Conservation (phyloP, 352 stramenopile genomes). For the Sclerospora graminicola region DNA sequence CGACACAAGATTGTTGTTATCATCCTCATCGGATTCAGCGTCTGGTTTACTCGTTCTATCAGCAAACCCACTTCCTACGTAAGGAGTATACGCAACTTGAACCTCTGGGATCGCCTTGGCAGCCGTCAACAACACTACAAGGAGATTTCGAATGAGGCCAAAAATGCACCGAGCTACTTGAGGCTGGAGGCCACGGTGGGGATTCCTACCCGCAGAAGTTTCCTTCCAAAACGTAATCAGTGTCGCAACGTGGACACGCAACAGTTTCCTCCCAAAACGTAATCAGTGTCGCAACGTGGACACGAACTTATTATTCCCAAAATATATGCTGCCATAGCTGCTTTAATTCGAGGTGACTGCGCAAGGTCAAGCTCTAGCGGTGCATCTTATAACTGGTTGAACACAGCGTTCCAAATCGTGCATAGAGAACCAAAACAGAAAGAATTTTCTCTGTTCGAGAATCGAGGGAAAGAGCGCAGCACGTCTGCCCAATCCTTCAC, state of each 20-base stretch:
- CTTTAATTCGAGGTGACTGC: slow-evolving; percentile 24
- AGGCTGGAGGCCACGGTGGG: slow-evolving; percentile 60
- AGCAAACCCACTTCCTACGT: no score
- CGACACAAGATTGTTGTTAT: no score
- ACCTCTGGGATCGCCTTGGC: slow-evolving; percentile 15
- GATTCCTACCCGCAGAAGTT: slow-evolving; percentile 46
- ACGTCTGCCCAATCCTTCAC: slow-evolving; percentile 60
- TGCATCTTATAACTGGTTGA: slow-evolving; percentile 71
- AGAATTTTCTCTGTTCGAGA: slow-evolving; percentile 40
- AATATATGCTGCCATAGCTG: slow-evolving; percentile 55
- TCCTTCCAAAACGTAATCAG: slow-evolving; percentile 80
- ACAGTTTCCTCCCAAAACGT: slow-evolving; percentile 79
- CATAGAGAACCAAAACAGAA: slow-evolving; percentile 69
- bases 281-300: slow-evolving; percentile 71
- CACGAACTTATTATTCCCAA: slow-evolving; percentile 77
- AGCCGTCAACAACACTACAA: slow-evolving; percentile 30
- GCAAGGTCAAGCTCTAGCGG: slow-evolving; percentile 51
- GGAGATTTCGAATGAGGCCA: slow-evolving; percentile 52
- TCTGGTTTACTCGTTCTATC: not conserved
- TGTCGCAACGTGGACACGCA: slow-evolving; percentile 57
- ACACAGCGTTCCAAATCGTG: slow-evolving; percentile 68
- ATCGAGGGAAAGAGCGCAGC: slow-evolving; percentile 46
- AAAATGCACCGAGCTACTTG: slow-evolving; percentile 72
- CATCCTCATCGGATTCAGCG: slow-evolving; percentile 20
- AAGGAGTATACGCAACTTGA: slow-evolving; percentile 1